Evolutionary conservation across 108 stramenopile genomes (phyloP).

Genomic region (Fragilaria radians): DNA sequence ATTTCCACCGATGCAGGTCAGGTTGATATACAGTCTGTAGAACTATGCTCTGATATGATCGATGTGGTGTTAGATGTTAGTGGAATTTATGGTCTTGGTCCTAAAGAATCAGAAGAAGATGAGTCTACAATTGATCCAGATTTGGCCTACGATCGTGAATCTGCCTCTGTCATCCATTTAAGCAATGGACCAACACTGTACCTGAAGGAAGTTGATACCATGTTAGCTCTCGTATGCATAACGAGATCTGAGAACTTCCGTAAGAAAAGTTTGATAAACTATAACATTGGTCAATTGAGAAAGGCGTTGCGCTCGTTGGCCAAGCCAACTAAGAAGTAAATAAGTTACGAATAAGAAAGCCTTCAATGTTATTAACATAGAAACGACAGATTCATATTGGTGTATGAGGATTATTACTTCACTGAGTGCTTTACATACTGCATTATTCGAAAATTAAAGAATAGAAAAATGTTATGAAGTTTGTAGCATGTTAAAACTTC

Average conservation of each 20-base stretch:
- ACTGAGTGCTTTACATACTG: no score
- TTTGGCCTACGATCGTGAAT: conserved; percentile 90
- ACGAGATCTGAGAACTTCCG: conserved; percentile 90
- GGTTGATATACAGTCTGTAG: conserved; percentile 93
- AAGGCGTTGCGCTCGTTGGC: conserved; percentile 71
- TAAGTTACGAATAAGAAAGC: no score
- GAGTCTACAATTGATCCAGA: conserved; percentile 50
- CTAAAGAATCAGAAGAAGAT: conserved; percentile 29
- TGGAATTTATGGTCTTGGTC: conserved; percentile 93
- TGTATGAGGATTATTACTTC: no score
- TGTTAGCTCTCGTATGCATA: conserved; percentile 96
- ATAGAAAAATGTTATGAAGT: no score
- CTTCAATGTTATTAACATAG: no score
- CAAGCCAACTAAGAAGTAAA: conserved; percentile 9
- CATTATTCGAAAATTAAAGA: no score
- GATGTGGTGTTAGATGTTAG: conserved; percentile 99
- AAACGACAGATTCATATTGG: no score
- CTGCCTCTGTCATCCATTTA: conserved; percentile 89
- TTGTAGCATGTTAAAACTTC: no score
- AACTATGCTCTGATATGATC: conserved; percentile 98
- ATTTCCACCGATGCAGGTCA: conserved; percentile 96
- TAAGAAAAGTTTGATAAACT: conserved; percentile 93
- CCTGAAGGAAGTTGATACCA: conserved; percentile 90
- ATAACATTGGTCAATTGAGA: conserved; percentile 93
- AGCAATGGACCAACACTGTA: conserved; percentile 94